Evolutionary conservation across 2,329 filamentous ascomycete genomes (phyloP), one percentile per base, ranked within the genome.

Genomic region (Ascosphaera pollenicola): DNA sequence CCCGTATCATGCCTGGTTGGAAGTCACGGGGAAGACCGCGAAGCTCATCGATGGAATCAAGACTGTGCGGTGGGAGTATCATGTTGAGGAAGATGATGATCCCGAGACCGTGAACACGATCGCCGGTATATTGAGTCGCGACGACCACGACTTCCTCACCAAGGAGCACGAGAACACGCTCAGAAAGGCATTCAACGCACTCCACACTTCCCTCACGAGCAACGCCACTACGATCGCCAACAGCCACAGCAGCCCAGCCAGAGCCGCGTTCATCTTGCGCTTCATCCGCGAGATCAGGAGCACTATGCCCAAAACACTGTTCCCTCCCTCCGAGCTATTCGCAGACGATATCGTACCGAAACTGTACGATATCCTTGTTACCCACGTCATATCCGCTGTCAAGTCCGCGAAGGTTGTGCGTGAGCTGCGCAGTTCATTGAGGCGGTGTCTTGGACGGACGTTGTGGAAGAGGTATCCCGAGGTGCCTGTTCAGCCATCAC

Each of bases 381-480:
- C 51, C 2, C 58, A 67, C 19, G 65, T 78, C 1, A 44, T 47
- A 10, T 52, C 61, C 0, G 60, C 71, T 0, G 49, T 78, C 5
- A 43, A 48, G 3, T 43, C 54, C 16, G 58, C 53, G 39, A 43
- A 26, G 55, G 75, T 39, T 47, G 54, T 1, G 52, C 53, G n/a
- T 51, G 51, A 2, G 53, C 60, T 0, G 53, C 68, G 32, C 54
- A 61, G 1, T 66, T n/a, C n/a, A 28, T 28, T 7, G 7, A 59
- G 40, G 58, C 50, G 19, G 65, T 80, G 1, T 64, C 31, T 67
- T 2, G 74, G 76, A 5, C 66, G 74, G 39, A 65, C 70, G 0
- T 62, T 94, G 0, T 94, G 85, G 85, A 83, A 91, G 52, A 80
- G 80, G 1, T 63, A 70, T 30, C 79, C 80, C 0, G 64, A 72